A percentile compares a stretch with the other conserved stretches of the same genome.
Conservation (phyloP, 352 stramenopile species). For the Phytopythium ostracodes region DNA sequence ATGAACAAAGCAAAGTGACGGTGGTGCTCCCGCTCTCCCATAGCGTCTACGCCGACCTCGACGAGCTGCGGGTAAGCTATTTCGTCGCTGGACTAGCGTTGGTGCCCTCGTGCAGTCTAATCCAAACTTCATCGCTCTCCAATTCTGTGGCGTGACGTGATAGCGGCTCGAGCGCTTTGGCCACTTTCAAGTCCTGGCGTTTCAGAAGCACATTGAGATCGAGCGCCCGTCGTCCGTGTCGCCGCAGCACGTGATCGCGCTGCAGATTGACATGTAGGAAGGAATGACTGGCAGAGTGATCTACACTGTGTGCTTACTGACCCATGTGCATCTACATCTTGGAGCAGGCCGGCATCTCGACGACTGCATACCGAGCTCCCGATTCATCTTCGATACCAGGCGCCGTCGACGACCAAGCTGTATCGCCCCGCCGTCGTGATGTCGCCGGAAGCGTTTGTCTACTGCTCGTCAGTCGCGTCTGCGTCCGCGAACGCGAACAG, state of each 20-base stretch:
- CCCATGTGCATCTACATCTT: neutral
- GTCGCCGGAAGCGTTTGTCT: slow-evolving; percentile 41
- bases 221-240: slow-evolving; percentile 51
- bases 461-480: slow-evolving; percentile 7
- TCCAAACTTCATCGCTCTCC: neutral
- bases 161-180: slow-evolving; percentile 59
- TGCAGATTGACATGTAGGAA: slow-evolving; percentile 41
- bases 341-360: slow-evolving; percentile 10
- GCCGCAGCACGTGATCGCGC: slow-evolving; percentile 42
- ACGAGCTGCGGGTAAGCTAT: slow-evolving; percentile 43
- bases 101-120: neutral
- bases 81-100: neutral
- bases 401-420: slow-evolving; percentile 29
- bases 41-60: slow-evolving; percentile 46
- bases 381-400: slow-evolving; percentile 65
- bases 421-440: slow-evolving; percentile 39
- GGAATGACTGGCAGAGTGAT: neutral
- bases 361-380: slow-evolving; percentile 34
- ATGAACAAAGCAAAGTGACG: slow-evolving; percentile 15
- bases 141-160: neutral
- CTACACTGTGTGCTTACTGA: no score
- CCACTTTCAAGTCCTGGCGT: slow-evolving; percentile 34
- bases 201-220: slow-evolving; percentile 63
- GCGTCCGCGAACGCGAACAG: neutral
- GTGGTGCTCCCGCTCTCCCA: slow-evolving; percentile 39